These are phyloP conservation scores for Trichodelitschia bisporula DNA, from an alignment of 495 filamentous ascomycete species.

Conservation along the genomic window DNA sequence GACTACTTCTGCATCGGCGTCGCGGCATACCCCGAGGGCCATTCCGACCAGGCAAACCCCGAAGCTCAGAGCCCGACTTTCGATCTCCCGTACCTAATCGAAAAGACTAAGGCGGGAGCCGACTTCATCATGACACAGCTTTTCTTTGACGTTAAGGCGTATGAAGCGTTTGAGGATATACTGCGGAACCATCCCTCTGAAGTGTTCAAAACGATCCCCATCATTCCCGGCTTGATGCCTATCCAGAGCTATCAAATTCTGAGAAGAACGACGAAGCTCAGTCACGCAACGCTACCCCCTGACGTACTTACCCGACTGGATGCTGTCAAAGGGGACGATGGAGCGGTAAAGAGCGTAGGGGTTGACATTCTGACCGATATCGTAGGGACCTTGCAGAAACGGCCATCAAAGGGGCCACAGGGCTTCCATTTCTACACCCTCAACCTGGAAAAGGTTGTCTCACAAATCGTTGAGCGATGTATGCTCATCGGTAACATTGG, in stretches of 20 bases:
- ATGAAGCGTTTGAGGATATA: constrained; percentile 48
- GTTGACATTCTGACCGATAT: constrained; percentile 45
- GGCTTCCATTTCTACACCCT: constrained; percentile 97
- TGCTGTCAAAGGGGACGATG: constrained; percentile 65
- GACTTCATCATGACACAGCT: constrained; percentile 99
- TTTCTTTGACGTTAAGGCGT: constrained; percentile 76
- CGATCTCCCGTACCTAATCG: constrained; percentile 74
- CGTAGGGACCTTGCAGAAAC: constrained; percentile 40
- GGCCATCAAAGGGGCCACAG: too few relatives aligned
- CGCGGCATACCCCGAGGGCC: constrained; percentile 84
- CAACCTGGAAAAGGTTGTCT: constrained; percentile 88
- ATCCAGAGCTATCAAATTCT: constrained; percentile 94
- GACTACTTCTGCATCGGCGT: constrained; percentile 97
- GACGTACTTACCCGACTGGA: constrained; percentile 47
- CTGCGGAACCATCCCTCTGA: constrained; percentile 67
- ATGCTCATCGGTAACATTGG: constrained; percentile 40
- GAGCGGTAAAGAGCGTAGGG: constrained; percentile 54
- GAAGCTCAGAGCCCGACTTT: constrained; percentile 51
- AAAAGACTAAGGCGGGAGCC: constrained; percentile 76
- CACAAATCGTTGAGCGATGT: constrained; percentile 70
- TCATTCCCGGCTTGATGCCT: constrained; percentile 91
- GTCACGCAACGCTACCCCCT: constrained; percentile 57
- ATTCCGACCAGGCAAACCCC: constrained; percentile 71
- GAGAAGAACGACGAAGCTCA: constrained; percentile 82
- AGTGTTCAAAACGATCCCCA: constrained; percentile 65